Evolutionary conservation across 257 asterid genomes (phyloP).

Genomic region (Plantago elongata): DNA sequence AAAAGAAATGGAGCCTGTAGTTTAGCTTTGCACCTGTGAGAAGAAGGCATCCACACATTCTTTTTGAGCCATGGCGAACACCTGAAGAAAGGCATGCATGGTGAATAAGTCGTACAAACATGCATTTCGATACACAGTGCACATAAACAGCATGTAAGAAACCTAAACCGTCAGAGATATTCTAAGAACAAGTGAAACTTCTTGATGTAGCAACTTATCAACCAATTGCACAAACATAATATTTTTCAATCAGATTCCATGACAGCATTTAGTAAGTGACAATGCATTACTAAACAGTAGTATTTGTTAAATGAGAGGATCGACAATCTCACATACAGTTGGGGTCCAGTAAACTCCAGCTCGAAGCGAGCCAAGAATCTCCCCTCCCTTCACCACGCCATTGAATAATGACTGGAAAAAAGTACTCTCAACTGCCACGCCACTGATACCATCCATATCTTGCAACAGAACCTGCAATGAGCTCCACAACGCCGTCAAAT

Average conservation of each 20-base stretch:
- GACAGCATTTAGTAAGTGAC: slow-evolving; percentile 11
- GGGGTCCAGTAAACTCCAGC: slow-evolving; percentile 99
- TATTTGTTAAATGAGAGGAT: slow-evolving; percentile 16
- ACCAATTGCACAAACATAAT: neutral
- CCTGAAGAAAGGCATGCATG: slow-evolving; percentile 45
- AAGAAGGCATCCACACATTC: slow-evolving; percentile 83
- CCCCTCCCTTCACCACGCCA: slow-evolving; percentile 79
- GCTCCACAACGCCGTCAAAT: slow-evolving; percentile 81
- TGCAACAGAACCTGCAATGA: slow-evolving; percentile 75
- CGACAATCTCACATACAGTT: slow-evolving; percentile 48
- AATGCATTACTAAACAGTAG: neutral
- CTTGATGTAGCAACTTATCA: neutral
- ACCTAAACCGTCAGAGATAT: neutral
- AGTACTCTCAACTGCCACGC: slow-evolving; percentile 78
- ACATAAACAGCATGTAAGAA: slow-evolving; percentile 1
- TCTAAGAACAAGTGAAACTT: slow-evolving; percentile 6
- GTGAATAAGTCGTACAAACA: slow-evolving; percentile 12
- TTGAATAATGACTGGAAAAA: slow-evolving; percentile 92
- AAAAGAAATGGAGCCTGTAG: too few species aligned
- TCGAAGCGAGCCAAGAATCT: slow-evolving; percentile 88
- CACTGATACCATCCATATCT: slow-evolving; percentile 80
- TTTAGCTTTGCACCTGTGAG: slow-evolving; percentile 61
- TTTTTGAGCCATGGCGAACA: slow-evolving; percentile 85
- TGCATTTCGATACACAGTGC: slow-evolving; percentile 3
- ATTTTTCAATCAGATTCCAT: neutral